Percentiles rank a stretch among this genome's conserved stretches.
phyloP scores from a whole-genome alignment of 129 eudicot species.

The Artemisia tridentata region DNA sequence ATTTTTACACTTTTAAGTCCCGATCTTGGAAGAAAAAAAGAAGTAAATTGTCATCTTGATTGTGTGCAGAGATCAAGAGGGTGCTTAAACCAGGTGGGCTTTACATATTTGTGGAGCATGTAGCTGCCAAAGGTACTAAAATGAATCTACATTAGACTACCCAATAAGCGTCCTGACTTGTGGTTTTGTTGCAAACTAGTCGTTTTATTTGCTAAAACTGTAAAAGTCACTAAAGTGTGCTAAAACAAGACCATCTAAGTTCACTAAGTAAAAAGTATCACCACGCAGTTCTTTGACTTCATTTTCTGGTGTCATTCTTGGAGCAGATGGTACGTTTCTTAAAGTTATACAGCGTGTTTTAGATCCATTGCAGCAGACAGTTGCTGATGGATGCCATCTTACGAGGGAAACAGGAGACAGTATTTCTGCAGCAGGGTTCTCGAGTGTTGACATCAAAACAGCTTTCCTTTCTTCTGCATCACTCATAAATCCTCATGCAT shows the following conservation, averaged over 20 bases:
- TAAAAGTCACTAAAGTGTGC: background rate
- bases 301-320: slow-evolving; percentile 7
- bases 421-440: slow-evolving; percentile 75
- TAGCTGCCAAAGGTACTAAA: slow-evolving; percentile 76
- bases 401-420: slow-evolving; percentile 65
- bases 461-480: slow-evolving; percentile 55
- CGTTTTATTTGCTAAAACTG: background rate
- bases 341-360: slow-evolving; percentile 60
- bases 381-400: slow-evolving; percentile 90
- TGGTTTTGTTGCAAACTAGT: background rate
- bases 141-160: background rate
- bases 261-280: too few relatives aligned
- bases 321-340: slow-evolving; percentile 73
- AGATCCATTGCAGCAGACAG: slow-evolving; percentile 81
- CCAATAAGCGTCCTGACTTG: background rate
- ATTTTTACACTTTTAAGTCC: background rate
- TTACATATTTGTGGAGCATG: slow-evolving; percentile 88
- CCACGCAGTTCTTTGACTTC: background rate
- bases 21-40: background rate
- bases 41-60: background rate
- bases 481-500: slow-evolving; percentile 66
- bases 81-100: slow-evolving; percentile 89
- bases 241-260: background rate
- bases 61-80: slow-evolving; percentile 66
- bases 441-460: slow-evolving; percentile 47